phyloP scores from a whole-genome alignment of 2,329 filamentous ascomycete species.

The Myriangium duriaei region DNA sequence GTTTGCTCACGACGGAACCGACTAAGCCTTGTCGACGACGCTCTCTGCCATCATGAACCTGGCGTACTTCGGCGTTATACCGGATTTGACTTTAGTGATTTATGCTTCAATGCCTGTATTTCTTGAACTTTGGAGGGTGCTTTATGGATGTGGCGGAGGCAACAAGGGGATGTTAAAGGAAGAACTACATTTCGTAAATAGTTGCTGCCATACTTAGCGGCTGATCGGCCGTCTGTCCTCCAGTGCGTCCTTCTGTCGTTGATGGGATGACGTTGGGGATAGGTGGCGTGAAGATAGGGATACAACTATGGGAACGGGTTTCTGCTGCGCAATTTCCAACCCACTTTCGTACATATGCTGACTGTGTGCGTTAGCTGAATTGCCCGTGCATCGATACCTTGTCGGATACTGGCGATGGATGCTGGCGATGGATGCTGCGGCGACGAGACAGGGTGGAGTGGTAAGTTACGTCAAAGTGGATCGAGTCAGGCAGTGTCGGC shows the following conservation, averaged over 20 bases:
- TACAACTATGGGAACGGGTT: no score
- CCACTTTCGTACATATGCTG: no score
- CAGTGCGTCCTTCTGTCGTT: no score
- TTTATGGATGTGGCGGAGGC: background rate
- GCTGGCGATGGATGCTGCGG: no score
- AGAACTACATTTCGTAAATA: background rate
- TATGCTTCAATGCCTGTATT: background rate
- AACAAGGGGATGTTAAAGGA: background rate
- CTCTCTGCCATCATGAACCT: background rate
- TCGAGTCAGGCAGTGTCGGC: no score
- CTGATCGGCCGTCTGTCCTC: background rate
- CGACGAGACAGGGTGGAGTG: no score
- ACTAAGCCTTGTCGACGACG: background rate
- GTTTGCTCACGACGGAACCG: background rate
- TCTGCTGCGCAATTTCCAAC: no score
- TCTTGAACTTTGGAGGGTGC: background rate
- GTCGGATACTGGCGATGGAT: no score
- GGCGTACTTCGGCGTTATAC: background rate
- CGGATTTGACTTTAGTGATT: background rate
- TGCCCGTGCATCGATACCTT: no score
- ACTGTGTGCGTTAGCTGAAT: no score
- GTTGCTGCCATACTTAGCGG: background rate
- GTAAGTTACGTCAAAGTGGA: no score
- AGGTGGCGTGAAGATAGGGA: conserved; percentile 1
- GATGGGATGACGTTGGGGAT: conserved; percentile 1